These are phyloP conservation scores for Herpotrichia juniperi DNA, from an alignment of 2,329 filamentous ascomycete genomes.

Conservation along the genomic window DNA sequence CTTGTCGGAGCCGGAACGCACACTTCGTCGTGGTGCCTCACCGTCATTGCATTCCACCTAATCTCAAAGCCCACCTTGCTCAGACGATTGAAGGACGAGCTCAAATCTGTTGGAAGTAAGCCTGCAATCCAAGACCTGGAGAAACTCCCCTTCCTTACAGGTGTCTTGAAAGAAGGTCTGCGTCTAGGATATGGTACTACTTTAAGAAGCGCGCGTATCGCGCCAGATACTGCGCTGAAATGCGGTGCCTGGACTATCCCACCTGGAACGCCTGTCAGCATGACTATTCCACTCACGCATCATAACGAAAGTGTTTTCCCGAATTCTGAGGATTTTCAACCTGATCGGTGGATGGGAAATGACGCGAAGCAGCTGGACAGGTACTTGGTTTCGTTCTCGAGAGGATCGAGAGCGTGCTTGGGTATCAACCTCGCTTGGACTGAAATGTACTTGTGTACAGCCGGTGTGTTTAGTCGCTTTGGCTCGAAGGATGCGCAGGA, in stretches of 20 bases:
- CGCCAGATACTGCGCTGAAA: constrained; percentile 11
- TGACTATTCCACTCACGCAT: constrained; percentile 25
- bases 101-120: neutral
- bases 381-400: constrained; percentile 22
- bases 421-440: constrained; percentile 27
- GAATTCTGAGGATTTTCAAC: constrained; percentile 12
- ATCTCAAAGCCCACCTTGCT: constrained; percentile 4
- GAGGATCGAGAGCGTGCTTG: constrained; percentile 21
- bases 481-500: neutral
- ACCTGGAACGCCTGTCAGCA: constrained; percentile 25
- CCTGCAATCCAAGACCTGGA: neutral
- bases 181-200: constrained; percentile 25
- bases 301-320: constrained; percentile 24
- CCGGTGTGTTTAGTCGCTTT: constrained; percentile 19
- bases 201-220: constrained; percentile 15
- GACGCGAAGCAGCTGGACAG: constrained; percentile 10
- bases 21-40: constrained; percentile 1
- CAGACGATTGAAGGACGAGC: constrained; percentile 5
- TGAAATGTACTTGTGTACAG: constrained; percentile 26
- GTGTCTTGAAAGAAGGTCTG: constrained; percentile 11
- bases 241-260: constrained; percentile 9
- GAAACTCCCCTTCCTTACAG: constrained; percentile 2
- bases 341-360: constrained; percentile 29
- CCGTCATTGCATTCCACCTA: constrained; percentile 1
- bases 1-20: constrained; percentile 3